Evolutionary conservation across 2,329 filamentous ascomycete genomes (phyloP).

Genomic region (Phialophora tarda): DNA sequence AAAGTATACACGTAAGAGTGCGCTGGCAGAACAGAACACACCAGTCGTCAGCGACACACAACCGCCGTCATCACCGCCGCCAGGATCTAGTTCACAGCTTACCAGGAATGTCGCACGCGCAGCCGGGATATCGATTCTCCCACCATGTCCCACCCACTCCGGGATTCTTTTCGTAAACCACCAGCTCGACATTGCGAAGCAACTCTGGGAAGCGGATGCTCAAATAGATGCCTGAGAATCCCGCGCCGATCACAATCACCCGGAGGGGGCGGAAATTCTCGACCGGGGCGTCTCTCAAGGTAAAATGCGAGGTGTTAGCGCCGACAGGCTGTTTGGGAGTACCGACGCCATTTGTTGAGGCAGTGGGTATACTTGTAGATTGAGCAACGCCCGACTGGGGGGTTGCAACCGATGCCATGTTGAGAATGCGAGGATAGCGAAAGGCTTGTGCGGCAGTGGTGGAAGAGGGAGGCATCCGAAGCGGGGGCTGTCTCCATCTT

Average conservation of each 20-base stretch:
- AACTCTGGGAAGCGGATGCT: slow-evolving; percentile 42
- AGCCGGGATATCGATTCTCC: slow-evolving; percentile 42
- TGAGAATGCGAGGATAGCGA: no score
- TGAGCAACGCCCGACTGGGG: no score
- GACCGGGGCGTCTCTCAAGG: slow-evolving; percentile 16
- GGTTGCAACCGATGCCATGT: no score
- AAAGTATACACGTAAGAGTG: slow-evolving; percentile 44
- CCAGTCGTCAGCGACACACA: background rate
- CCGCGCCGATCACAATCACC: slow-evolving; percentile 49
- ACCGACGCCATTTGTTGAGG: no score
- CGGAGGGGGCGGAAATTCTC: slow-evolving; percentile 37
- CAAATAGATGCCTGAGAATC: slow-evolving; percentile 49
- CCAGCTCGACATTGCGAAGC: slow-evolving; percentile 33
- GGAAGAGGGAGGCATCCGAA: no score
- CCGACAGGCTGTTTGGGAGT: no score
- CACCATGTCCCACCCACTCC: slow-evolving; percentile 44
- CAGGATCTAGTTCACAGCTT: background rate
- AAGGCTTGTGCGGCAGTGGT: no score
- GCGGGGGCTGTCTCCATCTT: no score
- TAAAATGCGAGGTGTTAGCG: no score
- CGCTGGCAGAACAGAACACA: slow-evolving; percentile 43
- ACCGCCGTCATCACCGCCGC: background rate
- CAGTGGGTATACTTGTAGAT: no score
- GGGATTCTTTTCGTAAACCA: slow-evolving; percentile 40
- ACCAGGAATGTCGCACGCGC: slow-evolving; percentile 29